Evolutionary conservation across 345 rosid species (phyloP), one percentile per base, ranked within the genome.

Genomic region (Sonneratia alba): DNA sequence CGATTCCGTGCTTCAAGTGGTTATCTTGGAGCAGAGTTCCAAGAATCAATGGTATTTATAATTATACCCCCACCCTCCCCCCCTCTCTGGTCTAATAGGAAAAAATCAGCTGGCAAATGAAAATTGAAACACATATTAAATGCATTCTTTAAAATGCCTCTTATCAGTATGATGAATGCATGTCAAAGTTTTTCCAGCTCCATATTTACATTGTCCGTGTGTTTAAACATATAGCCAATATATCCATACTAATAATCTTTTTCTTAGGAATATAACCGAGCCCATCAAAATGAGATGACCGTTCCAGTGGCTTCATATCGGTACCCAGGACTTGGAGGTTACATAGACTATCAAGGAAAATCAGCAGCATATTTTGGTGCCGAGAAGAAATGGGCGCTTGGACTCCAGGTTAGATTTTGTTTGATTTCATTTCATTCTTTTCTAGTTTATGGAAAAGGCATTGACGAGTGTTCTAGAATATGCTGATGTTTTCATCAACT

Each of bases 321-420:
- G 67, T 81, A 81, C 79, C 85, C 89, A 15, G 89, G 92, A 67
- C 82, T 82, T 78, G 81, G 90, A 36, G 95, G 91, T 73, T 86
- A 80, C 73, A 84, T 85, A 80, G 98, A 95, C 68, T 89, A 85
- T 76, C 97, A 87, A 78, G 96, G 89, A 74, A 80, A 78, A 70
- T 86, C 85, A 70, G 79, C 91, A n/a, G 70, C 94, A 84, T 82
- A 80, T 74, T 78, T 85, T 82, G 19, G 85, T 72, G 70, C 77
- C 66, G 97, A 95, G 73, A 85, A 93, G 84, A 95, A 95, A 87
- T 95, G 99, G 96, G 94, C 97, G 73, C 97, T 95, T 78, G 99
- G 99, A 61, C 93, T 95, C 71, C 98, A 92, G 97, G 99, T 95
- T 38, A 75, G 72, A 71, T 77, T 70, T 56, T 22, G 37, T 43